Base-by-base conservation (phyloP, 1,284 basidiomycete species). In the Tausonia pullulans region DNA sequence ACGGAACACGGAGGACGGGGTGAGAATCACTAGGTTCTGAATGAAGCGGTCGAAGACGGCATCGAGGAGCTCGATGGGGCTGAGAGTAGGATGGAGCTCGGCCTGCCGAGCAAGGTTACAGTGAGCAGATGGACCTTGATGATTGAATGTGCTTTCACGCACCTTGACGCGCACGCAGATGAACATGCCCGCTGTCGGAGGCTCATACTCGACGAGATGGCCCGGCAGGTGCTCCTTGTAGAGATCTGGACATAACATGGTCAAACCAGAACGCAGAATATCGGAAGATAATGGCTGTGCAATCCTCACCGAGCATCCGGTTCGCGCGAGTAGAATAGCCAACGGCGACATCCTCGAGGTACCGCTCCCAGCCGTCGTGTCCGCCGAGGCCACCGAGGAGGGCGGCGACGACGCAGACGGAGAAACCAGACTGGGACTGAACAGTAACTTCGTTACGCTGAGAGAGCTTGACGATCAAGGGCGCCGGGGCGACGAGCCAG, bases 1-100 rank as follows among this genome's bases (percentile, higher is more conserved):
- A 3, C 61, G 61, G 40, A 62, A 62, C 48, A 62, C 54, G 5
- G 61, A 43, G 46, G 52, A 62, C n/a, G 61, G 61, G 8, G 61
- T 62, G 40, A 62, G 61, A 49, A 62, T 62, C 10, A 62, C 48
- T 39, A 39, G n/a, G 55, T 58, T 50, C 4, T 54, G 40, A 49
- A 62, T 62, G 55, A 58, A 57, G 49, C 46, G 13, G 14, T 54
- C n/a, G 53, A 61, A 61, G 60, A 61, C 27, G 14, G 49, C 40
- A 39, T 55, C 44, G 9, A 45, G 44, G 16, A 51, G 41, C 16
- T 54, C 13, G 43, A 43, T 51, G 9, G 60, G 60, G 11, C 44
- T 45, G 27, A 61, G 60, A 45, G 52, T 5, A 45, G 45, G 52
- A 7, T 44, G 44, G 16, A 27, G 27, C 53, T 44, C 48, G 6